phyloP scores from a whole-genome alignment of 371 early-diverging fungal genomes.

The Mucor velutinosus region DNA sequence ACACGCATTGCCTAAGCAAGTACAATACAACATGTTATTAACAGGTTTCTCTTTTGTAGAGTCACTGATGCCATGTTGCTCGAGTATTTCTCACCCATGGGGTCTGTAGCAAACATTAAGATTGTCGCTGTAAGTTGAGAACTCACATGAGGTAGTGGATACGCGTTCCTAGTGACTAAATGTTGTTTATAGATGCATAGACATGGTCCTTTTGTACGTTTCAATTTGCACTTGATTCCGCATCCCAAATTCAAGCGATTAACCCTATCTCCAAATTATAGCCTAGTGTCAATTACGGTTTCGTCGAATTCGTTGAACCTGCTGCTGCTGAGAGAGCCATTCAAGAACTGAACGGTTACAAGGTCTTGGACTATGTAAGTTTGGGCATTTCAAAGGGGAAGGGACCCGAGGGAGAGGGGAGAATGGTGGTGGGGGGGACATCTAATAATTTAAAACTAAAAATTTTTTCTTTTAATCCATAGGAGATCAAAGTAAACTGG shows the following conservation, averaged over 20 bases:
- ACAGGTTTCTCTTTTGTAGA: conserved; percentile 4
- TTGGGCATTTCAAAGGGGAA: background rate
- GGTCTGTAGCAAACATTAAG: conserved; percentile 73
- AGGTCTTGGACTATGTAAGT: conserved; percentile 59
- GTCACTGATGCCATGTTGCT: conserved; percentile 77
- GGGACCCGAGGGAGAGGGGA: background rate
- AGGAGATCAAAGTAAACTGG: conserved; percentile 58
- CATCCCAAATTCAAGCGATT: background rate
- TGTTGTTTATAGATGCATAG: conserved; percentile 18
- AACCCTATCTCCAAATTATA: background rate
- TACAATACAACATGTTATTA: background rate
- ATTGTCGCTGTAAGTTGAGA: conserved; percentile 70
- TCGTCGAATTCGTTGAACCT: conserved; percentile 83
- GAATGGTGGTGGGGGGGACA: too few species aligned
- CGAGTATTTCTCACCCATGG: conserved; percentile 73
- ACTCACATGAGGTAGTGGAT: background rate
- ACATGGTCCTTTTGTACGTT: conserved; percentile 24
- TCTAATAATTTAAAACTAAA: background rate
- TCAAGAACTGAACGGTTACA: conserved; percentile 75
- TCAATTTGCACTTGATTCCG: background rate
- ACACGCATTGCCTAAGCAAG: background rate
- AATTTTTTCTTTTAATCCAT: background rate
- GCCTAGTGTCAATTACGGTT: conserved; percentile 79
- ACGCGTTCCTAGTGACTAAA: background rate
- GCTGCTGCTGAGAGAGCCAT: conserved; percentile 76